Evolutionary conservation across 2,329 filamentous ascomycete genomes (phyloP).

Genomic region (Escovopsis sp.): DNA sequence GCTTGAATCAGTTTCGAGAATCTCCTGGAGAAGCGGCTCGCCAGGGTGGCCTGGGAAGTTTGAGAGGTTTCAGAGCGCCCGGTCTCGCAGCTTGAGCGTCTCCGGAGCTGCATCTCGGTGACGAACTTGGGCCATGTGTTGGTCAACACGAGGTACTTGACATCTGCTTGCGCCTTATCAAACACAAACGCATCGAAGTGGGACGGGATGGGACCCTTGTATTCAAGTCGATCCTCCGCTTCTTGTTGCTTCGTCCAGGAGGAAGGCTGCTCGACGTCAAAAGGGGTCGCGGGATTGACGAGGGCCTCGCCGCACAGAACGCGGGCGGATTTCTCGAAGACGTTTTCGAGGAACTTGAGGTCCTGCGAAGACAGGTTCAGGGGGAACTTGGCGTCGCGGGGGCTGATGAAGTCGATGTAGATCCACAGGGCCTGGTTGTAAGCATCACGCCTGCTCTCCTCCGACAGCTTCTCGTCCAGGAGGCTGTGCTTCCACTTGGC

Average conservation of each 20-base stretch:
- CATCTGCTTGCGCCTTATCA: conserved; percentile 38
- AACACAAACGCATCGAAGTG: conserved; percentile 38
- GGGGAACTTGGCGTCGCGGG: conserved; percentile 44
- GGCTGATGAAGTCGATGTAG: conserved; percentile 44
- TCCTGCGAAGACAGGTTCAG: conserved; percentile 45
- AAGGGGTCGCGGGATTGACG: conserved; percentile 23
- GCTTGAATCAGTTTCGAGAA: background rate
- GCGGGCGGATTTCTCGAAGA: conserved; percentile 38
- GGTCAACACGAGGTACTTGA: conserved; percentile 52
- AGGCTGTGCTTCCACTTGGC: conserved; percentile 32
- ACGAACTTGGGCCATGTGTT: conserved; percentile 52
- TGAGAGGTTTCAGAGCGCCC: background rate
- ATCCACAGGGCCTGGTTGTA: conserved; percentile 46
- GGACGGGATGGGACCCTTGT: conserved; percentile 28
- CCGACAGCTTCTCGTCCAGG: background rate
- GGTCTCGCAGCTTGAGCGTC: conserved; percentile 6
- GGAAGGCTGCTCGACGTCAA: conserved; percentile 12
- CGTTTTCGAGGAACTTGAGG: conserved; percentile 31
- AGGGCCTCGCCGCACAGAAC: conserved; percentile 22
- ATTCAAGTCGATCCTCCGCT: conserved; percentile 8
- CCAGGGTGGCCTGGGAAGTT: conserved; percentile 1
- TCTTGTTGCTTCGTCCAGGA: background rate
- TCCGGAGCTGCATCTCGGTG: conserved; percentile 7
- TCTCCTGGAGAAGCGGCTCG: background rate
- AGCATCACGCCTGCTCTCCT: conserved; percentile 19